A percentile compares a stretch with the other conserved stretches of the same genome.
phyloP scores from a whole-genome alignment of 106 monocot species.

The Iris macrosiphon region DNA sequence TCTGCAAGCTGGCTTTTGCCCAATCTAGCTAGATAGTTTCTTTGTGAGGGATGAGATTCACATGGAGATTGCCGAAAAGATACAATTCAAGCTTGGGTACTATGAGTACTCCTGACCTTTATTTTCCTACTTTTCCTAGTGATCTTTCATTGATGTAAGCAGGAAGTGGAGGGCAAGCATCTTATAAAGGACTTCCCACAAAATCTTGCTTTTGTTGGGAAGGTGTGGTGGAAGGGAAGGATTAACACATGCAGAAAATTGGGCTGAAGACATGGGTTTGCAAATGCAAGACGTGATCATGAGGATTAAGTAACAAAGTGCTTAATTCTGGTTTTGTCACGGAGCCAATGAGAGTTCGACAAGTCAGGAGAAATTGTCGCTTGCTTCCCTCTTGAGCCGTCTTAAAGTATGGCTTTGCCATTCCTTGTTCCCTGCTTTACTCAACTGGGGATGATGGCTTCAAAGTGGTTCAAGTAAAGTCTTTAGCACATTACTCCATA shows the following conservation, averaged over 20 bases:
- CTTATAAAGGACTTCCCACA: slow-evolving; percentile 3
- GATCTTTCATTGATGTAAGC: not conserved
- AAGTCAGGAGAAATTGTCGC: no score
- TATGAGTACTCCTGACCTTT: not conserved
- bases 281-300: slow-evolving; percentile 18
- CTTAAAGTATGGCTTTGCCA: not conserved
- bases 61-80: not conserved
- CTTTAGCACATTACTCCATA: no score
- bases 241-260: slow-evolving; percentile 4
- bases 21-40: not conserved
- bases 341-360: not conserved
- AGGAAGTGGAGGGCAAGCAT: slow-evolving; percentile 1
- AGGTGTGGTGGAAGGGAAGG: no score
- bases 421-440: not conserved
- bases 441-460: not conserved
- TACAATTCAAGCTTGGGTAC: not conserved
- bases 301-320: not conserved
- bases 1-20: not conserved
- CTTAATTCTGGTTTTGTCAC: not conserved
- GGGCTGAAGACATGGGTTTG: slow-evolving; percentile 22
- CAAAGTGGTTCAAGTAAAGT: not conserved
- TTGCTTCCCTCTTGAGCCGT: not conserved
- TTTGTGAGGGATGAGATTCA: not conserved
- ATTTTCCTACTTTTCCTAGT: not conserved
- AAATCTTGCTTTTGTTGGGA: not conserved